Percentiles rank a stretch among this genome's conserved stretches.
Evolutionary conservation across 1,284 basidiomycete genomes (phyloP).

Genomic region (Ganoderma lingzhi): DNA sequence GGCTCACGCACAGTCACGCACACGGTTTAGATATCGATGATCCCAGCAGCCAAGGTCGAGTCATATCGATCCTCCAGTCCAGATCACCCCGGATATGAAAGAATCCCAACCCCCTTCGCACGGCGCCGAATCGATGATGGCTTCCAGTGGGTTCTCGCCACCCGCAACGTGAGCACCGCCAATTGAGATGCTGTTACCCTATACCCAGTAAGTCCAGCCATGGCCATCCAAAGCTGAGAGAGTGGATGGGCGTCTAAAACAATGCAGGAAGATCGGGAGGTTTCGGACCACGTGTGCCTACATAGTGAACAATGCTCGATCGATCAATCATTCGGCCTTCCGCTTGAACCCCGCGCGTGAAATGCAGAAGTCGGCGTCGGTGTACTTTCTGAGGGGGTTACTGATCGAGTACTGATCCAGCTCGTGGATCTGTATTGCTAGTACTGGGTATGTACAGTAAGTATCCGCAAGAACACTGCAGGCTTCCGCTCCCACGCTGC

Average conservation of each 20-base stretch:
- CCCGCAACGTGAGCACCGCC: background rate
- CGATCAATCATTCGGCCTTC: no score
- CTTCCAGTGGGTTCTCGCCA: background rate
- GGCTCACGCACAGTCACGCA: background rate
- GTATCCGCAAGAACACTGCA: no score
- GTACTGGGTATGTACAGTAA: no score
- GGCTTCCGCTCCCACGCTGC: no score
- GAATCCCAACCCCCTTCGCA: background rate
- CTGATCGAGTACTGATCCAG: no score
- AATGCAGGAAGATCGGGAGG: background rate
- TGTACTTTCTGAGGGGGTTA: no score
- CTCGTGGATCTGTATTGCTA: no score
- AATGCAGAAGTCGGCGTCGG: background rate
- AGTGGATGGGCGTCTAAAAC: background rate
- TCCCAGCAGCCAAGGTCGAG: background rate
- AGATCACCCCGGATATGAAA: conserved; percentile 1
- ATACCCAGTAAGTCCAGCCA: background rate
- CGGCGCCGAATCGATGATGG: background rate
- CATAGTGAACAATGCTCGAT: no score
- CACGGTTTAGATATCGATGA: no score
- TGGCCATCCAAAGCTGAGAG: background rate
- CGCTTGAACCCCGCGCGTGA: background rate
- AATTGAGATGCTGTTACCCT: background rate
- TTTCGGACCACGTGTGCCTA: background rate
- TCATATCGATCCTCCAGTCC: conserved; percentile 6